phyloP scores from a whole-genome alignment of 2,329 filamentous ascomycete species.

The Clonostachys chloroleuca region DNA sequence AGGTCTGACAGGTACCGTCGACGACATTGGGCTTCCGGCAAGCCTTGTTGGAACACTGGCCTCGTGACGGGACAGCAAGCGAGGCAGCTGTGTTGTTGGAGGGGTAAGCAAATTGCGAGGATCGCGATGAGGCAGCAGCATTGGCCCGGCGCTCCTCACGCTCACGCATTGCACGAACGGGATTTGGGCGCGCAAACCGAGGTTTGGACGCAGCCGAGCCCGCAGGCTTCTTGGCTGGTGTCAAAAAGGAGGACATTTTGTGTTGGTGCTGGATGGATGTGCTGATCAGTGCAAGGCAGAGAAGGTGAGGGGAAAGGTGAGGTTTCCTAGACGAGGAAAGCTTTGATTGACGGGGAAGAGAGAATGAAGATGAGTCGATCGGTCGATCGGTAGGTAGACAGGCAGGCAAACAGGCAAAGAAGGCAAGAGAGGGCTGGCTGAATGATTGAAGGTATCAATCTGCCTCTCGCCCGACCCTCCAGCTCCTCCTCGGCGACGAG shows the following conservation, averaged over 20 bases:
- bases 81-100: constrained; percentile 12
- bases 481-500: too few relatives aligned
- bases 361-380: too few relatives aligned
- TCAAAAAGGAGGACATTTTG: constrained; percentile 43
- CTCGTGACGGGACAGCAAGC: constrained; percentile 22
- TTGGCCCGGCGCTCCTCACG: constrained; percentile 38
- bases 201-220: constrained; percentile 24
- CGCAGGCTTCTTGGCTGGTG: constrained; percentile 28
- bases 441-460: not conserved
- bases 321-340: too few relatives aligned
- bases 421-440: too few relatives aligned
- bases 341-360: too few relatives aligned
- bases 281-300: too few relatives aligned
- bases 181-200: constrained; percentile 37
- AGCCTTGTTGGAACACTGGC: constrained; percentile 52
- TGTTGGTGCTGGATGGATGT: too few relatives aligned
- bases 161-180: constrained; percentile 47
- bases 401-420: too few relatives aligned
- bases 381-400: too few relatives aligned
- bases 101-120: not conserved
- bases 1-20: constrained; percentile 72
- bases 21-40: constrained; percentile 59
- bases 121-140: constrained; percentile 14
- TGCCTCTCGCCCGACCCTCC: too few relatives aligned
- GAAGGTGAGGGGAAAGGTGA: too few relatives aligned